These are phyloP conservation scores for Oryza punctata DNA, from an alignment of 176 grass and related monocot species.

Conservation along the genomic window DNA sequence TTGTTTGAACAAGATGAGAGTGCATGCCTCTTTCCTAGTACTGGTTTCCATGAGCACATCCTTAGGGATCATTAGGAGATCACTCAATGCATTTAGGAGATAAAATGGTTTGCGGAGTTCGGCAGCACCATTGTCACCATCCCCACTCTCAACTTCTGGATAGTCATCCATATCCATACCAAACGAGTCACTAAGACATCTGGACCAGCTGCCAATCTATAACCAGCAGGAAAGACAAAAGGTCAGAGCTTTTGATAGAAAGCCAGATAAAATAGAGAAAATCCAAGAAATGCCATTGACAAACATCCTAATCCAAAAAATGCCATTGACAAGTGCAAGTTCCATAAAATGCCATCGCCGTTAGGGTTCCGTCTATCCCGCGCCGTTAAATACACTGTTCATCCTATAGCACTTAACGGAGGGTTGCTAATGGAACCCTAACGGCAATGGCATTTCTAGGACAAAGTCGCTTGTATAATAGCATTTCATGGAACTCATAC, in stretches of 20 bases:
- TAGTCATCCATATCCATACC: conserved; percentile 84
- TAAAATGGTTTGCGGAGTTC: conserved; percentile 64
- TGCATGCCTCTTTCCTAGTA: conserved; percentile 75
- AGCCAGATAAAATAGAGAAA: neutral
- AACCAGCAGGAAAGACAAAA: conserved; percentile 14
- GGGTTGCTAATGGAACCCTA: too few species aligned
- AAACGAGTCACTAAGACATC: conserved; percentile 83
- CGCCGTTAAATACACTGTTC: too few species aligned
- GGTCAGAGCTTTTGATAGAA: neutral
- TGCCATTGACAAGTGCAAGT: too few species aligned
- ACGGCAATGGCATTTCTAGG: too few species aligned
- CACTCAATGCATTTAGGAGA: conserved; percentile 93
- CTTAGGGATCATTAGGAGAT: conserved; percentile 98
- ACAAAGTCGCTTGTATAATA: too few species aligned
- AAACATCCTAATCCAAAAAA: too few species aligned
- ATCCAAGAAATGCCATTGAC: too few species aligned
- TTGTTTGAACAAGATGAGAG: conserved; percentile 8
- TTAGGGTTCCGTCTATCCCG: too few species aligned
- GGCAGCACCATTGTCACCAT: conserved; percentile 49
- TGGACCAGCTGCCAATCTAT: conserved; percentile 96
- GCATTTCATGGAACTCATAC: too few species aligned
- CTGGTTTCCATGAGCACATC: conserved; percentile 83
- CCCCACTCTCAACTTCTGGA: conserved; percentile 41
- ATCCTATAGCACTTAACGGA: too few species aligned
- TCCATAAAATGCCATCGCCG: too few species aligned